Base-by-base conservation (phyloP, 768 basidiomycete genomes). In the Sistotremastrum suecicum region DNA sequence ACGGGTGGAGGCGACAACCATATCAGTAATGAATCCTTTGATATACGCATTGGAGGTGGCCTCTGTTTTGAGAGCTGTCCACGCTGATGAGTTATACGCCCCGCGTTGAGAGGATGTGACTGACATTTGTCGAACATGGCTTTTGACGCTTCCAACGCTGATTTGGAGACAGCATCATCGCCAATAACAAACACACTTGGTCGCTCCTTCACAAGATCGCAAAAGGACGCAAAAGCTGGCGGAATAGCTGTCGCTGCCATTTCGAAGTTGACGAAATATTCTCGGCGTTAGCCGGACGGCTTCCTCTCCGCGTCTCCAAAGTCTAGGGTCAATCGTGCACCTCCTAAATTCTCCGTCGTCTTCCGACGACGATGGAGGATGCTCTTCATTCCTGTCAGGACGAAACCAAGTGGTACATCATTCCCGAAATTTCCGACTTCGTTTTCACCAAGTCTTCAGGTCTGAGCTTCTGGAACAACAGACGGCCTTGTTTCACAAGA, bases 91-190 rank as follows among this genome's bases (percentile, higher is more conserved):
- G 20, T 42, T 38, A 5, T n/a, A 34, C 8, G 20, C 20, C 41
- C 12, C 7, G 30, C 31, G 9, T 9, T 31, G 36, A 43, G 41
- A 44, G n/a, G 33, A 11, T 20, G 28, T 7, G 35, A 58, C 78
- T 50, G 58, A 86, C 85, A 80, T 43, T 79, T 63, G 59, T 88
- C 82, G 52, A 87, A 90, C 9, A 85, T 60, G 55, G 72, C 75
- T 64, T 86, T 83, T 20, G 80, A 63, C n/a, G 83, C 83, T 44
- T 65, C 59, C 30, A 89, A 63, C 11, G 83, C 78, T 42, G 75
- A 71, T 44, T 61, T 57, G 38, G 71, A 70, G 31, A 85, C 66
- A 37, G 72, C 71, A 40, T 62, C 52, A 58, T 64, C 75, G 39
- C 78, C 75, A 7, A 60, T 56, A n/a, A 73, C 72, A 49, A 87